Base-by-base conservation (phyloP, 2,329 filamentous ascomycete genomes). In the Magnaporthales sp. region DNA sequence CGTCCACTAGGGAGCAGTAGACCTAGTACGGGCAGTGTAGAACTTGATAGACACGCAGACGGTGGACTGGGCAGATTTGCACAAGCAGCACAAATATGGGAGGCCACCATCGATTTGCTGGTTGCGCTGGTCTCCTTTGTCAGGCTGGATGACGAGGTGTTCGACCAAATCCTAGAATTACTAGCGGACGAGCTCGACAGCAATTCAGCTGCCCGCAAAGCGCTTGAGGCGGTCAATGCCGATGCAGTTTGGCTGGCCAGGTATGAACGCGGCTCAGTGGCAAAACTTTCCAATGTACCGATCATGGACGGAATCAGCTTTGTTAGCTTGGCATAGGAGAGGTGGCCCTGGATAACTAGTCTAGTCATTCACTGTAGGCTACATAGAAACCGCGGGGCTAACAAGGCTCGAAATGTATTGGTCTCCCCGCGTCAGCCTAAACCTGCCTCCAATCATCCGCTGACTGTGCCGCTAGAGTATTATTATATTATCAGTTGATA, bases 171-270 rank as follows among this genome's bases (percentile, higher is more conserved):
- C 13, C 74, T 94, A 60, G 83, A 84, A 7, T 76, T 93, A 65
- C 75, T 95, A 29, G 80, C 75, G 2, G 82, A 83, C 32, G 74
- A 80, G 51, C 70, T 88, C 61, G 76, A 80, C 64, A 76, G 74
- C 38, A 78, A 81, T 30, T 66, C 72, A 1, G 79, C 84, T 63
- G 82, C 89, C 11, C 83, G 80, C 63, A 76, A 78, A 38, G 86
- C 85, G 11, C 76, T 95, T 62, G 86, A 90, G 70, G 77, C 74
- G 3, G 78, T 89, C 66, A 93, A 94, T 74, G 80, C 83, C 0
- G 91, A 95, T 79, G 89, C 90, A 1, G 89, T 95, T 4, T 96
- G 92, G 92, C 76, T 94, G 70, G 80, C 80, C 56, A 76, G 85
- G 72, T 83, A 84, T 67, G 78, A 84, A 71, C 75, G 76, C 66